Conservation (phyloP, 768 basidiomycete genomes). For the Boletus sp. region DNA sequence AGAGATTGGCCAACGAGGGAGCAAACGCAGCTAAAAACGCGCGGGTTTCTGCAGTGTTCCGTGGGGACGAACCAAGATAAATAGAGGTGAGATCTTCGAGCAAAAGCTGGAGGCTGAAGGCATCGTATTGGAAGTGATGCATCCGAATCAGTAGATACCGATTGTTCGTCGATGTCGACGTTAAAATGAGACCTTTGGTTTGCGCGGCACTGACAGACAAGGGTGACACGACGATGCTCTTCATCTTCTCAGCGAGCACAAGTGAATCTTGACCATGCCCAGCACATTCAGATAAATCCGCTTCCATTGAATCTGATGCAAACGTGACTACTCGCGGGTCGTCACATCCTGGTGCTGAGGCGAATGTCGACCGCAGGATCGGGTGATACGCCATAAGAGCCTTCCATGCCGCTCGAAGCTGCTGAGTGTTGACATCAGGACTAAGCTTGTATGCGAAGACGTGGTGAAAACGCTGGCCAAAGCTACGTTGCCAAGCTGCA, state of each 20-base stretch:
- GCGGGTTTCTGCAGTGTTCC: constrained; percentile 23
- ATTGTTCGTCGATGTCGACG: background rate
- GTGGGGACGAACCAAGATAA: constrained; percentile 30
- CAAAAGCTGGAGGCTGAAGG: constrained; percentile 43
- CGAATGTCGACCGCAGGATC: constrained; percentile 45
- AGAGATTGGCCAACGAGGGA: constrained; percentile 17
- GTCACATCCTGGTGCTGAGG: constrained; percentile 13
- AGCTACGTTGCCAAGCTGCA: constrained; percentile 44
- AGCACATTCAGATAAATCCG: constrained; percentile 1
- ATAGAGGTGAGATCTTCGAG: constrained; percentile 38
- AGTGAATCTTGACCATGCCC: constrained; percentile 6
- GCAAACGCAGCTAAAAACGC: constrained; percentile 30
- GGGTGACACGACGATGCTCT: constrained; percentile 20
- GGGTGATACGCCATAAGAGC: constrained; percentile 35
- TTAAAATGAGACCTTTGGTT: constrained; percentile 21
- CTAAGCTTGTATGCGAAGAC: constrained; percentile 42
- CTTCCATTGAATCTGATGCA: constrained; percentile 9
- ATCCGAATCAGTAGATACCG: constrained; percentile 34
- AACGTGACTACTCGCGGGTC: constrained; percentile 28
- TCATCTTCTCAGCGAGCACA: constrained; percentile 22
- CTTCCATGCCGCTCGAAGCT: constrained; percentile 38
- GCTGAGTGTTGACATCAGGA: constrained; percentile 26
- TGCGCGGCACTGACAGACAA: constrained; percentile 20
- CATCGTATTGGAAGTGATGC: constrained; percentile 53
- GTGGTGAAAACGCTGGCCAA: constrained; percentile 42